These are phyloP conservation scores for Secale cereale DNA, from an alignment of 176 grass and related monocot species.

Conservation along the genomic window DNA sequence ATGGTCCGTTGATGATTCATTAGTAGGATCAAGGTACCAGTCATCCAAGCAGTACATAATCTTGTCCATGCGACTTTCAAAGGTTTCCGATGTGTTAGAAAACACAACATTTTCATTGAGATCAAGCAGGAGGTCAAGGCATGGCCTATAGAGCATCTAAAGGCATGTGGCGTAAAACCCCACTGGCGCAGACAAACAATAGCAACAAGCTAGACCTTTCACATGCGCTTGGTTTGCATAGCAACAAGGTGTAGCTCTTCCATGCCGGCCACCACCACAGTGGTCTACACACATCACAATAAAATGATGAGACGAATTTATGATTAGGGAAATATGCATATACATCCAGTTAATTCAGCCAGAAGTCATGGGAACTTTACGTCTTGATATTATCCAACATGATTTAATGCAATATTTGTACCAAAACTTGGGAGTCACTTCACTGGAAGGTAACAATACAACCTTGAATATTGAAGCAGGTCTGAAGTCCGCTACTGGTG, in stretches of 20 bases:
- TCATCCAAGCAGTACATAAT: slow-evolving; percentile 13
- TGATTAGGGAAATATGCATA: neutral
- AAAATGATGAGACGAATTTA: neutral
- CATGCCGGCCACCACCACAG: slow-evolving; percentile 33
- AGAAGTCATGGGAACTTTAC: neutral
- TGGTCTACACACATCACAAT: slow-evolving; percentile 28
- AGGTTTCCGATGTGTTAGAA: slow-evolving; percentile 39
- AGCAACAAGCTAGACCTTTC: slow-evolving; percentile 58
- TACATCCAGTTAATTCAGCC: neutral
- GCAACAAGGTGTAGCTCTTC: slow-evolving; percentile 66
- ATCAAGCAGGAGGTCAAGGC: slow-evolving; percentile 58
- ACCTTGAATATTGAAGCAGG: too few species aligned
- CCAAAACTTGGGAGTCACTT: too few species aligned
- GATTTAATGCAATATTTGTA: too few species aligned
- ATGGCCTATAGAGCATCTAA: slow-evolving; percentile 50
- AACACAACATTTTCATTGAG: slow-evolving; percentile 47
- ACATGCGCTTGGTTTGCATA: slow-evolving; percentile 44
- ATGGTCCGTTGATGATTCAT: slow-evolving; percentile 36
- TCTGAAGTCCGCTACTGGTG: too few species aligned
- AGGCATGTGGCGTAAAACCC: slow-evolving; percentile 11
- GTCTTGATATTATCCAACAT: too few species aligned
- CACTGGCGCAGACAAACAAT: slow-evolving; percentile 36
- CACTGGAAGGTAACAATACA: too few species aligned
- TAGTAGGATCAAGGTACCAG: too few species aligned
- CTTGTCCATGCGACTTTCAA: neutral